These are phyloP conservation scores for Leccinum fallax DNA, from an alignment of 1,284 basidiomycete genomes.

Conservation along the genomic window DNA sequence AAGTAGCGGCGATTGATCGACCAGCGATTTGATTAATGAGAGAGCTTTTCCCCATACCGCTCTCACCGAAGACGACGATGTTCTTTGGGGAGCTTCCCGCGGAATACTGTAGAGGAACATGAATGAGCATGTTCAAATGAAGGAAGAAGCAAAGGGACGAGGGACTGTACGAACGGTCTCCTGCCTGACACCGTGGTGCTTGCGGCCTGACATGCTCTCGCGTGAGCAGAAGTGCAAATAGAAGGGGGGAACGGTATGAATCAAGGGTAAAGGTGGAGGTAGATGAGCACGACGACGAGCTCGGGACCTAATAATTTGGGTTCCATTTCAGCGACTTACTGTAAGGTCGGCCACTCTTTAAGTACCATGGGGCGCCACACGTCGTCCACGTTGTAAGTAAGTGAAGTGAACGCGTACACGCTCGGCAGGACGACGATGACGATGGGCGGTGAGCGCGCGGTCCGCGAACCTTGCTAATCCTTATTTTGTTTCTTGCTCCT, in stretches of 20 bases:
- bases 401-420: too few species aligned
- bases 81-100: too few species aligned
- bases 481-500: not conserved
- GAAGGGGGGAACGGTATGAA: not conserved
- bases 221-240: not conserved
- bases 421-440: conserved; percentile 7
- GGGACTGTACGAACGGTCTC: conserved; percentile 14
- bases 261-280: not conserved
- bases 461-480: conserved; percentile 1
- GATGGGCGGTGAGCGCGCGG: not conserved
- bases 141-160: not conserved
- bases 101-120: not conserved
- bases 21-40: too few species aligned
- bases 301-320: conserved; percentile 8
- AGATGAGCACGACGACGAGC: conserved; percentile 2
- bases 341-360: conserved; percentile 16
- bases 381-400: conserved; percentile 1
- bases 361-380: conserved; percentile 11
- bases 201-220: conserved; percentile 22
- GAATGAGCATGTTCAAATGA: conserved; percentile 2
- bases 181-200: conserved; percentile 5
- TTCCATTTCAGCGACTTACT: conserved; percentile 4
- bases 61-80: too few species aligned
- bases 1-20: too few species aligned
- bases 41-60: too few species aligned